Evolutionary conservation across 345 rosid species (phyloP).

Genomic region (Euphorbia tirucalli): DNA sequence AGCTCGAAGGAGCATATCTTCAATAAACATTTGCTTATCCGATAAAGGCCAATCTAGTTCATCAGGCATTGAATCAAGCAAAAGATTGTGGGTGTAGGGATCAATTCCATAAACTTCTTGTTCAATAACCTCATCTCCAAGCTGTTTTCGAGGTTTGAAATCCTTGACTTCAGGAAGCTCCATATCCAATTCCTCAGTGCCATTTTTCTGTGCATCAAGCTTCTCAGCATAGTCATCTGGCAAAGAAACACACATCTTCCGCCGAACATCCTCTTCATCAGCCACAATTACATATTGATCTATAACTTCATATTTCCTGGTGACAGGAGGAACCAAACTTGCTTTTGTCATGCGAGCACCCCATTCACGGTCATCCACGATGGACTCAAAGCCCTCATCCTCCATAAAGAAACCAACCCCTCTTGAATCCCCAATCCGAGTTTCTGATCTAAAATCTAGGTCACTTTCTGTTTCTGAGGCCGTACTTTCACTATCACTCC

Average conservation of each 20-base stretch:
- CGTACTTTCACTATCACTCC: constrained; percentile 64
- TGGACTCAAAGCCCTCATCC: constrained; percentile 59
- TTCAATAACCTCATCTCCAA: constrained; percentile 87
- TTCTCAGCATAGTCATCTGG: constrained; percentile 97
- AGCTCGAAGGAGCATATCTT: constrained; percentile 77
- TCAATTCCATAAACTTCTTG: constrained; percentile 99
- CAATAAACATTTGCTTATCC: constrained; percentile 82
- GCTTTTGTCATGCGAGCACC: constrained; percentile 99
- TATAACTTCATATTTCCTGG: constrained; percentile 93
- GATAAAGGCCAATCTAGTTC: constrained; percentile 72
- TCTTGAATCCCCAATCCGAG: constrained; percentile 55
- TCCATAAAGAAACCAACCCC: constrained; percentile 52
- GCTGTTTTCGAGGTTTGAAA: constrained; percentile 85
- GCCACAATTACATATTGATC: constrained; percentile 77
- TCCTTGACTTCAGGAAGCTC: constrained; percentile 99
- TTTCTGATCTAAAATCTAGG: constrained; percentile 59
- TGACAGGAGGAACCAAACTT: constrained; percentile 97
- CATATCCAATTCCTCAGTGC: constrained; percentile 93
- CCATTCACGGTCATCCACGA: constrained; percentile 96
- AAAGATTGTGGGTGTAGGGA: constrained; percentile 93
- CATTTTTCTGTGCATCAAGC: constrained; percentile 82
- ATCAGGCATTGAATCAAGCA: constrained; percentile 97
- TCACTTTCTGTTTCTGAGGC: constrained; percentile 91
- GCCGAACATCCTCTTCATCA: constrained; percentile 84
- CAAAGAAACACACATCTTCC: constrained; percentile 86